Conservation (phyloP, 2,329 filamentous ascomycete genomes). For the Alternaria sp. region DNA sequence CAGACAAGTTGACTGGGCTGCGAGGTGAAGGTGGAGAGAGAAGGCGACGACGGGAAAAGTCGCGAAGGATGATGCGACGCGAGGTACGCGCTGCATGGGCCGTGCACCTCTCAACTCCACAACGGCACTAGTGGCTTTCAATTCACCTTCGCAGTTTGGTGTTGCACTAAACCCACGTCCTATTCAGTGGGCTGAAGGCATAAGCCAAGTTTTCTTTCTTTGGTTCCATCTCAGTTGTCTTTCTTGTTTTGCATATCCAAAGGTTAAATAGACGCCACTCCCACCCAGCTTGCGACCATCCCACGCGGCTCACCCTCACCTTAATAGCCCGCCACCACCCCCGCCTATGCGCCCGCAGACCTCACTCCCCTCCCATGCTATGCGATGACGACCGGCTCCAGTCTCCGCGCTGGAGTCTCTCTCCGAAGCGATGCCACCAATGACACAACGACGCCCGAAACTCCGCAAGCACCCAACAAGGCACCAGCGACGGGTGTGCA, state of each 20-base stretch:
- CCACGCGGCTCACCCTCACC: constrained; percentile 25
- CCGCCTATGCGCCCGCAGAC: constrained; percentile 30
- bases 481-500: constrained; percentile 76
- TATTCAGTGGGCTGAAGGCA: background rate
- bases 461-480: constrained; percentile 57
- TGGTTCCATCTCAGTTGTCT: background rate
- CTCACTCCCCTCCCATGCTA: constrained; percentile 34
- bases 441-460: constrained; percentile 26
- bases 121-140: constrained; percentile 4
- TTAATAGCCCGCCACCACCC: constrained; percentile 2
- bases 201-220: background rate
- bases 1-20: constrained; percentile 26
- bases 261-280: background rate
- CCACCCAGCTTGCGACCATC: constrained; percentile 19
- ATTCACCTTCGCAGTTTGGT: background rate
- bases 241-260: background rate
- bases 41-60: constrained; percentile 35
- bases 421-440: constrained; percentile 29
- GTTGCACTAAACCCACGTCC: background rate
- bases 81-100: constrained; percentile 30
- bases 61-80: constrained; percentile 35
- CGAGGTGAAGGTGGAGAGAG: constrained; percentile 23
- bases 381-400: constrained; percentile 52
- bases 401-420: constrained; percentile 45
- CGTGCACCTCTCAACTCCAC: constrained; percentile 19